Base-by-base conservation (phyloP, 805 yeast genomes). In the Yarrowia sp. region DNA sequence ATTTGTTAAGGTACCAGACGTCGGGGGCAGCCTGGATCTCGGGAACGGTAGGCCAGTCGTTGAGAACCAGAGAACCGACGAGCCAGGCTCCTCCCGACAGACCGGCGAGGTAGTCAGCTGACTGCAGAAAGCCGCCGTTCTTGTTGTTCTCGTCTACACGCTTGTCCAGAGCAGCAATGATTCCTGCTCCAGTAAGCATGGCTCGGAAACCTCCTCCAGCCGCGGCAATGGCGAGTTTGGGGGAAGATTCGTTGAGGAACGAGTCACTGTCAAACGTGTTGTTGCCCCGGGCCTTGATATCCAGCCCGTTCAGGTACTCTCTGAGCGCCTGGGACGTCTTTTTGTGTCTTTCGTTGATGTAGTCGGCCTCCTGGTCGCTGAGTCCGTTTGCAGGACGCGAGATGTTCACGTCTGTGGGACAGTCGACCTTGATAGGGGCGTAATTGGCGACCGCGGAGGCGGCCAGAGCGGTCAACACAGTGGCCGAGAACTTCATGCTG, bases 191-290 rank as follows among this genome's bases (percentile, higher is more conserved):
- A 68, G 83, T 79, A 53, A 92, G 78, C 91, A 92, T 90, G 40
- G 97, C 96, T 70, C 97, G 83, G 76, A 90, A 92, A 3, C 97
- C 97, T 74, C 97, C 97, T 53, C 97, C 97, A 15, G 91, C 66
- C 1, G 66, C 66, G 1, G 66, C 19, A 46, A 61, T 47, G 38
- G 66, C 53, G 8, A 61, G 15, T n/a, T 46, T 61, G 24, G 66
- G 66, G 13, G 44, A 15, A n/a, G 46, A 12, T 9, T 46, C 46
- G 15, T 61, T 39, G n/a, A 61, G 55, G 13, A 61, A 47, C 7
- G 53, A 19, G 55, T 61, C 44, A 1, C 83, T 83, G 70, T 84
- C 82, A 70, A 86, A 84, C 70, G 81, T 86, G 15, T 79, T 75
- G 76, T 86, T 71, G 68, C 81, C 81, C 33, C 83, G 79, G 19